Percentiles rank a stretch among this genome's conserved stretches.
These are phyloP conservation scores for Casuarina glauca DNA, from an alignment of 306 rosid genomes.

Conservation along the genomic window DNA sequence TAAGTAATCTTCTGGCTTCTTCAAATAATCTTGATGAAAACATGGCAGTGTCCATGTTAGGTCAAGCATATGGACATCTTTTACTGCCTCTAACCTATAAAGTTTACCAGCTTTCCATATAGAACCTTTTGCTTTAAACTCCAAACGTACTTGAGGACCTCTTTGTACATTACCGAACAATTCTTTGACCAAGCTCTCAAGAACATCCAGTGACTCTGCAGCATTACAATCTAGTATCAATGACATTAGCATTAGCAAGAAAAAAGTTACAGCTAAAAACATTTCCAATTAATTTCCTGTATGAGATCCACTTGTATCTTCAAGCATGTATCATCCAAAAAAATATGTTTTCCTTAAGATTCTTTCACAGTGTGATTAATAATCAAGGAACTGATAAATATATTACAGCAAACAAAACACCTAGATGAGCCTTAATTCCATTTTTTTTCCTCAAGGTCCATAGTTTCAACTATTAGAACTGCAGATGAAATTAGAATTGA, in stretches of 20 bases:
- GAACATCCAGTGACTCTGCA: conserved; percentile 88
- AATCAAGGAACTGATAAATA: neutral
- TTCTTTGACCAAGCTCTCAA: conserved; percentile 87
- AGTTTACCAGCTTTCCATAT: conserved; percentile 83
- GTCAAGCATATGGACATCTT: conserved; percentile 82
- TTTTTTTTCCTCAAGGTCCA: neutral
- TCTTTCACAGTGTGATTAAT: no score
- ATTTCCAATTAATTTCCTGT: neutral
- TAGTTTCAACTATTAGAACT: conserved; percentile 10
- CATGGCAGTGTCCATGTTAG: conserved; percentile 86
- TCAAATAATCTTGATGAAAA: conserved; percentile 67
- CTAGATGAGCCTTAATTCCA: neutral
- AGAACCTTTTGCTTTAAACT: conserved; percentile 69
- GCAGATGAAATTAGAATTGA: neutral
- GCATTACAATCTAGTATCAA: conserved; percentile 24
- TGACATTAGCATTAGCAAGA: conserved; percentile 16
- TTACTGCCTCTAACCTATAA: conserved; percentile 85
- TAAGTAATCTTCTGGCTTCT: conserved; percentile 91
- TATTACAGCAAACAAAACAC: neutral
- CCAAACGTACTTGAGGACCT: conserved; percentile 57
- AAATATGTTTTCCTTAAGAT: no score
- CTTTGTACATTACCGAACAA: conserved; percentile 65
- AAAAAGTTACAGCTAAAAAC: neutral
- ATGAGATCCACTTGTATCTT: neutral
- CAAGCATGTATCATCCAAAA: neutral